Percentiles rank a stretch among this genome's conserved stretches.
These are phyloP conservation scores for Termitomyces sp. DNA, from an alignment of 768 basidiomycete genomes.

Conservation along the genomic window DNA sequence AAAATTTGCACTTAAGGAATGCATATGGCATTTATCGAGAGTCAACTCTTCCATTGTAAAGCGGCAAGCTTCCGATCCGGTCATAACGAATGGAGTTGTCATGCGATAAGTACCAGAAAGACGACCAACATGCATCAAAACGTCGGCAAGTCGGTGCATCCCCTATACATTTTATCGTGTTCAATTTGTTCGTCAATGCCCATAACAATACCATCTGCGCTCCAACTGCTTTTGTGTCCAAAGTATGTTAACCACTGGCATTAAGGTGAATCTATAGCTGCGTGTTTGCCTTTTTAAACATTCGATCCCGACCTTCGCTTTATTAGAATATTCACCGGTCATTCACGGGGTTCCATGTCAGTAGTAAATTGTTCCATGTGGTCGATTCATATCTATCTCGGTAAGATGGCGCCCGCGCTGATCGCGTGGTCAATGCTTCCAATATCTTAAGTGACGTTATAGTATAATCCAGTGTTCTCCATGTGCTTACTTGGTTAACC, in stretches of 20 bases:
- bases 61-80: background rate
- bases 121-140: background rate
- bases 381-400: background rate
- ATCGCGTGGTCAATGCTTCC: background rate
- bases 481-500: constrained; percentile 8
- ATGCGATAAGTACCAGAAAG: background rate
- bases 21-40: background rate
- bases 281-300: too few species aligned
- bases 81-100: background rate
- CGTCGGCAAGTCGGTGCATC: too few species aligned
- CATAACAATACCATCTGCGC: background rate
- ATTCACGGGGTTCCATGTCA: background rate
- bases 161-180: too few species aligned
- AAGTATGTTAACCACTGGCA: too few species aligned
- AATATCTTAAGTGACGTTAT: background rate
- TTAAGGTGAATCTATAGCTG: too few species aligned
- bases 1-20: background rate
- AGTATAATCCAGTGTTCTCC: constrained; percentile 1
- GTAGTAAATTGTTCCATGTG: background rate
- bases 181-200: too few species aligned
- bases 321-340: background rate
- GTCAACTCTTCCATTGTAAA: background rate
- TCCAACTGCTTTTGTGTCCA: background rate
- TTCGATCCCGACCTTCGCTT: background rate
- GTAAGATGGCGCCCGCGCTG: background rate